Conservation (phyloP, 1,139 yeast genomes). For the Kazachstania sp. region DNA sequence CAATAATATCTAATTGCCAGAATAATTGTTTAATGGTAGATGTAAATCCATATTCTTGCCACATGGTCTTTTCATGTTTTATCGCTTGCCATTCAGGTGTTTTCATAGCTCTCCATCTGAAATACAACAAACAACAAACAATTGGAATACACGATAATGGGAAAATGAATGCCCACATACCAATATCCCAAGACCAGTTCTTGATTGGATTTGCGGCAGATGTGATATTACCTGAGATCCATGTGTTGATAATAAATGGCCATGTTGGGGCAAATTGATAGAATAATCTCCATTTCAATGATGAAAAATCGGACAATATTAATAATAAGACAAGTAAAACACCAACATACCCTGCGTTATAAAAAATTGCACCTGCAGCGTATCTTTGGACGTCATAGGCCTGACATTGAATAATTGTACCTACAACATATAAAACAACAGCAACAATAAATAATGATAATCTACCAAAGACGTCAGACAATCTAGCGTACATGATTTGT, state of each 20-base stretch:
- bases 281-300: constrained; percentile 61
- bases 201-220: constrained; percentile 32
- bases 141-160: constrained; percentile 59
- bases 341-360: constrained; percentile 65
- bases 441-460: constrained; percentile 47
- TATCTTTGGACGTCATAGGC: constrained; percentile 56
- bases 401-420: constrained; percentile 63
- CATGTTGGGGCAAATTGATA: constrained; percentile 55
- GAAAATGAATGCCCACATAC: constrained; percentile 72
- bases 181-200: constrained; percentile 66
- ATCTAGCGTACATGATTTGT: constrained; percentile 60
- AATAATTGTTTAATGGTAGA: constrained; percentile 20
- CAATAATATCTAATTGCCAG: constrained; percentile 51
- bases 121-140: constrained; percentile 44
- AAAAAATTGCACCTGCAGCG: constrained; percentile 67
- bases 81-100: constrained; percentile 40
- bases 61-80: constrained; percentile 25
- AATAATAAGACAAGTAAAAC: constrained; percentile 47
- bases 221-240: constrained; percentile 59
- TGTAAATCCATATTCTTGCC: constrained; percentile 23
- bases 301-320: constrained; percentile 56
- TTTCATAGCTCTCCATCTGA: constrained; percentile 45
- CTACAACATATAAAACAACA: constrained; percentile 54
- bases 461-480: constrained; percentile 66
- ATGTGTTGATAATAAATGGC: constrained; percentile 68